A percentile compares a stretch with the other conserved stretches of the same genome.
These are phyloP conservation scores for Nannochloris sp. DNA, from an alignment of 139 green algal species.

Conservation along the genomic window DNA sequence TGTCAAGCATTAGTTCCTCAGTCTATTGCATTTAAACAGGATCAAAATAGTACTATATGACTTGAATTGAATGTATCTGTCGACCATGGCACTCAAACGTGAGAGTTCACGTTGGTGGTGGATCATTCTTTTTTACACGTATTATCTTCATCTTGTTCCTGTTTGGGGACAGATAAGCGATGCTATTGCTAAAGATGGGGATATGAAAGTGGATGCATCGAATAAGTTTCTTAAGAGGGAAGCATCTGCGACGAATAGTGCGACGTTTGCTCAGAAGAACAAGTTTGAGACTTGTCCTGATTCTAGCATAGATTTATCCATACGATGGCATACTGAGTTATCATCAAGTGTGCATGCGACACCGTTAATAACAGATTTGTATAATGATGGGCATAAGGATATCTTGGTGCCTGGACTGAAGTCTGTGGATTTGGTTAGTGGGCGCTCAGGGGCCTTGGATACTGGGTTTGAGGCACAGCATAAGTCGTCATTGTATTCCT, in stretches of 20 bases:
- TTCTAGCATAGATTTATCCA: conserved; percentile 46
- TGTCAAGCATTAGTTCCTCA: too few species aligned
- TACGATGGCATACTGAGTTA: conserved; percentile 85
- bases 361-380: conserved; percentile 90
- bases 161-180: conserved; percentile 38
- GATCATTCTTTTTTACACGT: background rate
- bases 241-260: conserved; percentile 13
- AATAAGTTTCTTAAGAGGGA: conserved; percentile 69
- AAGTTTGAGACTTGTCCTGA: background rate
- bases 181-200: conserved; percentile 29
- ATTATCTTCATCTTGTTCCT: background rate
- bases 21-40: too few species aligned
- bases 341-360: conserved; percentile 83
- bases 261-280: too few species aligned
- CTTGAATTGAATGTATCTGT: too few species aligned
- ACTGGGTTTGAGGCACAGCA: conserved; percentile 43
- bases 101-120: background rate
- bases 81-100: background rate
- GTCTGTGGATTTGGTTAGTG: conserved; percentile 60
- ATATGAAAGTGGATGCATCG: conserved; percentile 21
- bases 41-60: too few species aligned
- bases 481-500: conserved; percentile 72
- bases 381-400: conserved; percentile 81
- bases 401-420: conserved; percentile 88
- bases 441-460: conserved; percentile 60